phyloP scores from a whole-genome alignment of 2,329 filamentous ascomycete genomes.

The Talaromyces islandicus region DNA sequence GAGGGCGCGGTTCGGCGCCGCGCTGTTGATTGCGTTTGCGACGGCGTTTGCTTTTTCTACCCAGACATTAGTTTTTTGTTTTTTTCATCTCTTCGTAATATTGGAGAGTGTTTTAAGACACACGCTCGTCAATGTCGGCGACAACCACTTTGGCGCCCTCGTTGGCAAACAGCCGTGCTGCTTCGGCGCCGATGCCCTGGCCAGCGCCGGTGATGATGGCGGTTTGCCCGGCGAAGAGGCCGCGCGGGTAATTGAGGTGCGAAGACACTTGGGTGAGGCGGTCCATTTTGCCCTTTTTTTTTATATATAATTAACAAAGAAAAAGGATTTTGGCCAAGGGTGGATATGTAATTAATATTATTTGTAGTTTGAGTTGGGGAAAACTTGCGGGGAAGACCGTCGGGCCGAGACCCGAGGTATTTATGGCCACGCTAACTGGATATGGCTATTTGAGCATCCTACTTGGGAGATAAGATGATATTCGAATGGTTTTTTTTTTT shows the following conservation, averaged over 20 bases:
- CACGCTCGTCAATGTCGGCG: slow-evolving; percentile 73
- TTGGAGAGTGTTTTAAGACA: slow-evolving; percentile 22
- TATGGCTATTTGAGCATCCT: neutral
- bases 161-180: slow-evolving; percentile 74
- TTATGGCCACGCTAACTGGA: neutral
- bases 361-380: neutral
- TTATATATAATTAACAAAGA: neutral
- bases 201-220: slow-evolving; percentile 84
- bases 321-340: too few relatives aligned
- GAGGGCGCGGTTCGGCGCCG: slow-evolving; percentile 59
- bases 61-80: neutral
- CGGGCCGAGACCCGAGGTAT: neutral
- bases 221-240: slow-evolving; percentile 70
- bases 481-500: neutral
- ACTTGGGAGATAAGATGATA: neutral
- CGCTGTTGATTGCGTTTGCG: slow-evolving; percentile 62
- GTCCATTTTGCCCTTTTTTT: slow-evolving; percentile 28
- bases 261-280: slow-evolving; percentile 66
- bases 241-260: slow-evolving; percentile 77
- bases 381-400: neutral
- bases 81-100: neutral
- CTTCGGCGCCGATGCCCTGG: slow-evolving; percentile 83
- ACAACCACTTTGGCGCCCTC: slow-evolving; percentile 82
- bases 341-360: neutral
- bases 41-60: slow-evolving; percentile 65